phyloP scores from a whole-genome alignment of 2,329 filamentous ascomycete species.

The Stemphylium vesicarium region DNA sequence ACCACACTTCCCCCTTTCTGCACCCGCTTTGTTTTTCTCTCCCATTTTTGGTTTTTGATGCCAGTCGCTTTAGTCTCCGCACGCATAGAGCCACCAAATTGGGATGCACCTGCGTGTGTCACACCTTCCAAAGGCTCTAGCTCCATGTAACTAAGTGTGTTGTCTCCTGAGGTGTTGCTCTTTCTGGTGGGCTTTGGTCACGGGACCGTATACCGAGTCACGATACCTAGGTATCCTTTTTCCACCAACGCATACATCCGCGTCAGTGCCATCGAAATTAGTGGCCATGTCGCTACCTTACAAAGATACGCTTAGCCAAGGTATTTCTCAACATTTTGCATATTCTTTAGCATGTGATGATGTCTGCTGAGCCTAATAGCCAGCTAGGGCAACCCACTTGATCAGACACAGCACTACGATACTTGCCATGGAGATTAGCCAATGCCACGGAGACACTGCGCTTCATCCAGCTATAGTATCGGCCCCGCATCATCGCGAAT shows the following conservation, averaged over 20 bases:
- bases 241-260: constrained; percentile 1
- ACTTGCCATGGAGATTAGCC: not conserved
- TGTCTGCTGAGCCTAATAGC: not conserved
- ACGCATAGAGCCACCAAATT: not conserved
- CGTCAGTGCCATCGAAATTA: not conserved
- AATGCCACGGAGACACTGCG: not conserved
- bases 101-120: constrained; percentile 5
- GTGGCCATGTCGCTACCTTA: not conserved
- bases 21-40: not conserved
- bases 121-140: not conserved
- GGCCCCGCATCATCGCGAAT: constrained; percentile 5
- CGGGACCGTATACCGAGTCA: not conserved
- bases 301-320: not conserved
- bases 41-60: not conserved
- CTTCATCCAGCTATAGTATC: constrained; percentile 2
- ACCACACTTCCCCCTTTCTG: constrained; percentile 6
- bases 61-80: not conserved
- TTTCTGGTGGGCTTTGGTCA: constrained; percentile 2
- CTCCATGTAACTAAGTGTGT: not conserved
- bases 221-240: not conserved
- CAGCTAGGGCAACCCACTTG: not conserved
- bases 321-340: constrained; percentile 3
- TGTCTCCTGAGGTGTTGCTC: not conserved
- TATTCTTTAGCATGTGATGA: constrained; percentile 2
- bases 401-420: not conserved